Base-by-base conservation (phyloP, 1,284 basidiomycete genomes). In the Ganoderma lucidum region DNA sequence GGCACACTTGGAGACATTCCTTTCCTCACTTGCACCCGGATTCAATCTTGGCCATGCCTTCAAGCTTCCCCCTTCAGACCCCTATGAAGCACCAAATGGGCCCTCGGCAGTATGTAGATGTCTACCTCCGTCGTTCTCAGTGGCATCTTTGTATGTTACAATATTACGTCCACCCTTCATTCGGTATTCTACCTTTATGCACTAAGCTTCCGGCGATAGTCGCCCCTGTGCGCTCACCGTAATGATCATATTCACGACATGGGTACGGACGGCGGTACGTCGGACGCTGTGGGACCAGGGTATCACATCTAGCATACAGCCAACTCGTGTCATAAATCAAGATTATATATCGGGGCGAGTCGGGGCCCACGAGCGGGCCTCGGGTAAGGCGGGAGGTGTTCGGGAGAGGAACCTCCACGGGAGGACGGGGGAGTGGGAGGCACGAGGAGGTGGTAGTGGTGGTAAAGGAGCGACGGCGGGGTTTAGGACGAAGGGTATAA, bases 401-500 rank as follows among this genome's bases (percentile, higher is more conserved):
- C 19, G 44, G 56, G 58, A 60, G 28, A n/a, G 23, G 23, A 12
- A 61, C 58, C 61, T 55, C 61, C 63, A 12, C 48, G 23, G 30
- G 53, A n/a, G 8, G 53, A 56, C 48, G 32, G 37, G 55, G 53
- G 41, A 42, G 30, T 10, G 39, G 1, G 32, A 35, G 30, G 30
- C 14, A 37, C 6, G 12, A 58, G 35, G 9, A 63, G 59, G 66
- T 28, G 60, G 66, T 60, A 23, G 41, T 32, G 35, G 63, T 42
- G 66, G 60, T 23, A 71, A 77, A 77, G 48, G 75, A 77, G 75
- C 71, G 75, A 75, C 74, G 74, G 70, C 74, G 74, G 66, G n/a
- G 48, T 28, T 51, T 51, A 51, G 9, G 48, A 51, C 60, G 72
- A 68, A 69, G 56, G 72, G 69, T 67, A 69, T 71, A 71, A 72